Evolutionary conservation across 208 protist species (phyloP).

Genomic region (Entamoeba histolytica): DNA sequence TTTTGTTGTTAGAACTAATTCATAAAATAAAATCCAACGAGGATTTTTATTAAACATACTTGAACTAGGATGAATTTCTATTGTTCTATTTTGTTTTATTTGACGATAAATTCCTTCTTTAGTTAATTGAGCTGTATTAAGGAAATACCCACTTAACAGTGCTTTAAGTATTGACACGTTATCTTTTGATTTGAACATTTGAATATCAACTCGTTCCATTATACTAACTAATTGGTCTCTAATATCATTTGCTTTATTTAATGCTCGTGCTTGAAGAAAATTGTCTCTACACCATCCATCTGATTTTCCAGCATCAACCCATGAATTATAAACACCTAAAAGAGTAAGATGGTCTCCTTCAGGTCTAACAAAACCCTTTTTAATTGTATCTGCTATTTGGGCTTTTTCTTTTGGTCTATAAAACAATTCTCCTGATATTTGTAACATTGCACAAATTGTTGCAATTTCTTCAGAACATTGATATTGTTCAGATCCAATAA

Average conservation of each 20-base stretch:
- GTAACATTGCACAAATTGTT: neutral
- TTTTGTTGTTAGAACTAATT: neutral
- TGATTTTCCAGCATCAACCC: neutral
- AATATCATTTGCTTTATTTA: neutral
- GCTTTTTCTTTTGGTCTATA: neutral
- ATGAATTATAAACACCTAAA: neutral
- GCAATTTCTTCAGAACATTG: neutral
- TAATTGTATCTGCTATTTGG: neutral
- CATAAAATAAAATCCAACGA: neutral
- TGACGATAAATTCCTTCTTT: neutral
- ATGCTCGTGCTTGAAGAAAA: neutral
- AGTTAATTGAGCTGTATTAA: neutral
- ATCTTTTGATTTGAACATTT: conserved; percentile 36
- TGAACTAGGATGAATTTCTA: neutral
- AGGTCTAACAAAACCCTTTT: neutral
- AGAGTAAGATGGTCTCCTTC: conserved; percentile 14
- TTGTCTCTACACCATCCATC: neutral
- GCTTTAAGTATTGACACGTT: neutral
- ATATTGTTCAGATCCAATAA: neutral
- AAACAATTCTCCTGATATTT: neutral
- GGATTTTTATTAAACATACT: neutral
- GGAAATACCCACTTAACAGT: neutral
- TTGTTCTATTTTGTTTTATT: neutral
- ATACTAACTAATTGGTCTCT: neutral
- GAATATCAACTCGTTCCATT: neutral